Evolutionary conservation across 106 monocot species (phyloP), one percentile per base, ranked within the genome.

Genomic region (Xerophyta viscosa): DNA sequence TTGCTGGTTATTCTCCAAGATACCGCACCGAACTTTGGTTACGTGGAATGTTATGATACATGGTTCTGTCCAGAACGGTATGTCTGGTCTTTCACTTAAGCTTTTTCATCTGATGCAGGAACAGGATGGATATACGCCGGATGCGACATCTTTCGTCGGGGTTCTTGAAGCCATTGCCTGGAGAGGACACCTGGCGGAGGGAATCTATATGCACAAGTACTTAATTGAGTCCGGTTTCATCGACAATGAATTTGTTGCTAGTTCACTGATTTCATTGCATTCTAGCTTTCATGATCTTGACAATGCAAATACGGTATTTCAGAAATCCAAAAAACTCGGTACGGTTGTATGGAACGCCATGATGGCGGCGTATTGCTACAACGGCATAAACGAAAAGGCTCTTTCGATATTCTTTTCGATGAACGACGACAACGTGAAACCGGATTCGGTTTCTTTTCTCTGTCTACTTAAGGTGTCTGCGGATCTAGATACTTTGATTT

Each of bases 41-140:
- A 24, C 81, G 25, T 81, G 81, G 75, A 81, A 81, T 71, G 66
- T 63, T 1, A 63, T 81, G 67, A 71, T 81, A 57, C 52, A 61
- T 50, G 71, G 75, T 30, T 81, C 71, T 31, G 4, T 50, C 8
- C 54, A 60, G 6, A 63, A 64, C 63, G 76, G 76, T 13, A 54
- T 48, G 43, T 63, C 76, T 29, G 27, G 24, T 14, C 13, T 22
- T 14, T 64, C 71, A 8, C 48, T 76, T 30, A 67, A 55, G 29
- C 67, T 81, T 56, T 81, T 76, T 62, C 58, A 60, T 76, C 47
- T 54, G 29, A 71, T 81, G 81, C 71, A 63, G 26, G 33, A 67
- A 43, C 65, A 67, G 3, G 70, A 71, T 42, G 41, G 54, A 42
- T 57, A 52, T 14, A 15, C 62, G 22, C 62, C 66, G 0, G 75